A percentile compares a stretch with the other conserved stretches of the same genome.
These are phyloP conservation scores for Polygonum aviculare DNA, from an alignment of 148 eudicot genomes.

Conservation along the genomic window DNA sequence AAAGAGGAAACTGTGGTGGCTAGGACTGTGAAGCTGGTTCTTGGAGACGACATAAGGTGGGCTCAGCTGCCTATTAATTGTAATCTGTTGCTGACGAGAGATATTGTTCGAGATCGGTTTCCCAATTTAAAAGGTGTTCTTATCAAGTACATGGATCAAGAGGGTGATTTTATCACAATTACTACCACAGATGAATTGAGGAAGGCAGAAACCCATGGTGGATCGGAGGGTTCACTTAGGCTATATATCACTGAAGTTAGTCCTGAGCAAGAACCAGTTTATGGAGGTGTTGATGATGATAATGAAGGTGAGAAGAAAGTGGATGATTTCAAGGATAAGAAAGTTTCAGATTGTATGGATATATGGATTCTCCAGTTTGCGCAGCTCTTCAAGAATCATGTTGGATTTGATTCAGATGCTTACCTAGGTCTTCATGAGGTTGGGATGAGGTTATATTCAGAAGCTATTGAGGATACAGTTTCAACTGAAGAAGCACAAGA, in stretches of 20 bases:
- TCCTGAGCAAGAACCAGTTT: constrained; percentile 74
- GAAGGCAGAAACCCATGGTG: constrained; percentile 57
- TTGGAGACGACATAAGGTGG: constrained; percentile 81
- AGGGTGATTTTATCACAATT: constrained; percentile 87
- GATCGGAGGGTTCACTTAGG: constrained; percentile 58
- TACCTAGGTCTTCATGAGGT: constrained; percentile 81
- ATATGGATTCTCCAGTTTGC: constrained; percentile 91
- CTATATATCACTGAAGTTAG: constrained; percentile 69
- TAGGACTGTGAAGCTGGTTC: constrained; percentile 67
- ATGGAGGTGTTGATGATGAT: constrained; percentile 29
- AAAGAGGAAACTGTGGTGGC: constrained; percentile 49
- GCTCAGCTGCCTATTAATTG: constrained; percentile 68
- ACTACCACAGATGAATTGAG: constrained; percentile 81
- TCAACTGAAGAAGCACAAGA: constrained; percentile 78
- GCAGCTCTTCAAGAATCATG: constrained; percentile 75
- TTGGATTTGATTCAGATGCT: constrained; percentile 87
- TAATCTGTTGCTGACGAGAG: constrained; percentile 51
- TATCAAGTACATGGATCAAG: constrained; percentile 78
- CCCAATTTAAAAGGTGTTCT: constrained; percentile 73
- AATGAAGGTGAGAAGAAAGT: constrained; percentile 16
- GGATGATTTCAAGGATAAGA: constrained; percentile 24
- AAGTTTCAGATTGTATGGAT: constrained; percentile 40
- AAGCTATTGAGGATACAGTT: constrained; percentile 83
- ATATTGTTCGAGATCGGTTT: constrained; percentile 68
- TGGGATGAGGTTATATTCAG: constrained; percentile 82